These are phyloP conservation scores for Hypoxylon rickii DNA, from an alignment of 495 filamentous ascomycete species.

Conservation along the genomic window DNA sequence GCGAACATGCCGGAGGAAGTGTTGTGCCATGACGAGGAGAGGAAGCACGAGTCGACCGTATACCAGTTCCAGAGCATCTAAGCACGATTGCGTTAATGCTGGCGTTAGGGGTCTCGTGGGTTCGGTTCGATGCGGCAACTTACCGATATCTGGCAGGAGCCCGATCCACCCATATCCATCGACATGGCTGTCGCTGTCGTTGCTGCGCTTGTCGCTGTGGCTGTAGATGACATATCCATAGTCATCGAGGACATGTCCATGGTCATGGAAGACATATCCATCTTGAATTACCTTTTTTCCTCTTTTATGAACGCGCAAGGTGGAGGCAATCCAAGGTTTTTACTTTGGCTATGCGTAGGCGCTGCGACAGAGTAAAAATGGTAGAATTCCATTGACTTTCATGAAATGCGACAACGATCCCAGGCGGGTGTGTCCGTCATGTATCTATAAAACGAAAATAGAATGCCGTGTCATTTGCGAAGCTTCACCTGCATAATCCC, in stretches of 20 bases:
- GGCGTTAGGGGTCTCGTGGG: too few relatives aligned
- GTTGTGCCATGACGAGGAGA: slow-evolving; percentile 63
- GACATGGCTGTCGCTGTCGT: slow-evolving; percentile 11
- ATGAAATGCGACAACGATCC: slow-evolving; percentile 4
- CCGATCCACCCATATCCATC: slow-evolving; percentile 11
- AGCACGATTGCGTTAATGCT: background rate
- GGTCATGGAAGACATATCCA: slow-evolving; percentile 17
- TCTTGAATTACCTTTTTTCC: background rate
- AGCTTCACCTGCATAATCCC: too few relatives aligned
- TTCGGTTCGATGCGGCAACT: background rate
- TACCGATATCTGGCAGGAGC: slow-evolving; percentile 20
- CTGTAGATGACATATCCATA: background rate
- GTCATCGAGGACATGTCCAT: slow-evolving; percentile 8
- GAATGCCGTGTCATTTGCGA: too few relatives aligned
- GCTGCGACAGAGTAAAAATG: background rate
- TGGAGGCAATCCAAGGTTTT: slow-evolving; percentile 1
- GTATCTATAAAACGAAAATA: background rate
- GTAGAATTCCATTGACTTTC: too few relatives aligned
- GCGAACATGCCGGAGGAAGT: slow-evolving; percentile 62
- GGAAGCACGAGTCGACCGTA: slow-evolving; percentile 67
- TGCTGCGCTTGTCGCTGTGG: background rate
- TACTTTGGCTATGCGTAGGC: background rate
- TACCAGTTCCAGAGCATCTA: slow-evolving; percentile 77
- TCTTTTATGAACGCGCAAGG: background rate
- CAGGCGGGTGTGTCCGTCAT: slow-evolving; percentile 11